Evolutionary conservation across 768 basidiomycete species (phyloP).

Genomic region (Phanerochaete sordida): DNA sequence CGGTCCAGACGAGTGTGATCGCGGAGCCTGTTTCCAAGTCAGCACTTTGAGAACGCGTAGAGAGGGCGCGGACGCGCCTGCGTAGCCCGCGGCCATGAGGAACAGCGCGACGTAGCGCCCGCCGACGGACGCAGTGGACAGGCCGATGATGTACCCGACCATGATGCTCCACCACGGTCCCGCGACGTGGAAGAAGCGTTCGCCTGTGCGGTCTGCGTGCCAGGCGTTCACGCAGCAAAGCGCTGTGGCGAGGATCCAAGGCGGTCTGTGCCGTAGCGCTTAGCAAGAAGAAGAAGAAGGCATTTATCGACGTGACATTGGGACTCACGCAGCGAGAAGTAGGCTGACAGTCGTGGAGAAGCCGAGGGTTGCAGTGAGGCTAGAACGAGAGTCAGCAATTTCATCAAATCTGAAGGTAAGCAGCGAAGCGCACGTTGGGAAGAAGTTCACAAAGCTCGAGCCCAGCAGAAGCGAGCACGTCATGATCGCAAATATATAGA

Average conservation of each 20-base stretch:
- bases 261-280: conserved; percentile 41
- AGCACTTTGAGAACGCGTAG: neutral
- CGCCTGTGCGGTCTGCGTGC: conserved; percentile 61
- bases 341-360: conserved; percentile 56
- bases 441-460: conserved; percentile 60
- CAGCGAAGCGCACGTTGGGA: conserved; percentile 37
- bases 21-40: conserved; percentile 37
- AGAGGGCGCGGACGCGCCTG: conserved; percentile 22
- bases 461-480: conserved; percentile 48
- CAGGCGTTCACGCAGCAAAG: conserved; percentile 50
- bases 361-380: conserved; percentile 58
- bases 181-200: conserved; percentile 60
- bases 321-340: conserved; percentile 53
- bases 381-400: conserved; percentile 17
- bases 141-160: conserved; percentile 56
- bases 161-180: conserved; percentile 60
- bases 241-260: conserved; percentile 56
- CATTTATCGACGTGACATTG: too few relatives aligned
- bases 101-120: conserved; percentile 62
- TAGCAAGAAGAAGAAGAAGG: neutral
- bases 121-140: conserved; percentile 48
- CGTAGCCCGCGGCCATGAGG: conserved; percentile 57
- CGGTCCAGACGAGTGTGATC: conserved; percentile 56
- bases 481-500: conserved; percentile 52
- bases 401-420: neutral